phyloP scores from a whole-genome alignment of 768 basidiomycete genomes.

The Zangia roseola region DNA sequence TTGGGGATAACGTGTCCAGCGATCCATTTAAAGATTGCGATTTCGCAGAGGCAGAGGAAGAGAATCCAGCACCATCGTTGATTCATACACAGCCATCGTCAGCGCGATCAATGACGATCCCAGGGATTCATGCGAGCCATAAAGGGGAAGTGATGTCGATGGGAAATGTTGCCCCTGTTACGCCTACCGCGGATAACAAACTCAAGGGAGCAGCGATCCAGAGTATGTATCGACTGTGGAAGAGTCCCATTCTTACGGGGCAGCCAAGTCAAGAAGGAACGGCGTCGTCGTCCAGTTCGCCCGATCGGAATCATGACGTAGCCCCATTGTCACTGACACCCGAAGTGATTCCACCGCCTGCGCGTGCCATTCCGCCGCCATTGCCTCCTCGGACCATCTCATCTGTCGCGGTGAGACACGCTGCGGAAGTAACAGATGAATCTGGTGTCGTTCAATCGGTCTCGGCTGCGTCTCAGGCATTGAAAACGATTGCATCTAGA shows the following conservation, averaged over 20 bases:
- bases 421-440: constrained; percentile 26
- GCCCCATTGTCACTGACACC: constrained; percentile 27
- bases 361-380: constrained; percentile 36
- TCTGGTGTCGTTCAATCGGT: constrained; percentile 15
- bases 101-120: constrained; percentile 81
- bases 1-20: constrained; percentile 25
- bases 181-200: constrained; percentile 39
- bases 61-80: constrained; percentile 39
- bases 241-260: constrained; percentile 43
- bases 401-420: constrained; percentile 31
- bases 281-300: constrained; percentile 5
- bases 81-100: constrained; percentile 74
- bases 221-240: constrained; percentile 75
- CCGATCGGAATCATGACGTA: constrained; percentile 31
- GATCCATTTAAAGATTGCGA: constrained; percentile 33
- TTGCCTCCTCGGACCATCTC: constrained; percentile 42
- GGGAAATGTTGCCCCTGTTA: constrained; percentile 62
- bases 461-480: constrained; percentile 49
- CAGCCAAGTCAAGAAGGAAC: constrained; percentile 22
- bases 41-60: constrained; percentile 29
- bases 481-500: constrained; percentile 55
- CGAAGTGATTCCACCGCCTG: constrained; percentile 18
- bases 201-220: constrained; percentile 56
- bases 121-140: constrained; percentile 82
- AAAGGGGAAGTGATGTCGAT: constrained; percentile 85